Evolutionary conservation across 108 stramenopile genomes (phyloP), one percentile per base, ranked within the genome.

Genomic region (Seminavis robusta): DNA sequence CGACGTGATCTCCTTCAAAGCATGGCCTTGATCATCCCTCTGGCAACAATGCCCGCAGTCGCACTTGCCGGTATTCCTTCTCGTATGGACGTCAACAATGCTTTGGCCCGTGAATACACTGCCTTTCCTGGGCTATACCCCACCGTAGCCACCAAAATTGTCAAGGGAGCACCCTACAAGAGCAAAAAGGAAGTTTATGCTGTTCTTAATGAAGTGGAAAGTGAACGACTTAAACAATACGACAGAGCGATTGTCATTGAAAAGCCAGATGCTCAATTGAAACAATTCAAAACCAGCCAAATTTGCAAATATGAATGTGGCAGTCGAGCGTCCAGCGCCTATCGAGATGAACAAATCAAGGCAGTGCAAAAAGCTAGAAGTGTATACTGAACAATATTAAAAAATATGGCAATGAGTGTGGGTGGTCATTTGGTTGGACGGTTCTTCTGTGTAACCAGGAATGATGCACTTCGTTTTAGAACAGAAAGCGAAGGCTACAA

Each of bases 281-380:
- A 54, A 43, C 59, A 61, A 47, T 69, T 61, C 52, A 69, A 69
- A 47, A 56, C 59, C 26, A 24, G 20, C 11, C 67, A 69, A 42
- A 69, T 69, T 47, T 69, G 59, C 50, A 69, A 69, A 16, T 69
- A 61, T 26, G 67, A 69, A 61, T 60, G 67, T 19, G 61, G 61
- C 15, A 55, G 48, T 52, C 39, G 61, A 2, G 50, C 37, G 36
- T 52, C 47, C 6, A 59, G 17, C 30, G 16, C 39, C 10, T 67
- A 28, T 51, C 65, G 59, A 21, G 39, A 67, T 51, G 58, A 67
- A 23, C 65, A 67, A 28, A 67, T 67, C 48, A 59, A 47, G 19
- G 50, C 37, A 11, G 43, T 67, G 1, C 65, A 67, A 52, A 15
- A 4, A 16, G 33, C 49, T 9, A 52, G 40, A n/a, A 54, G 27